Base-by-base conservation (phyloP, 257 asterid genomes). In the Solanum dulcamara region DNA sequence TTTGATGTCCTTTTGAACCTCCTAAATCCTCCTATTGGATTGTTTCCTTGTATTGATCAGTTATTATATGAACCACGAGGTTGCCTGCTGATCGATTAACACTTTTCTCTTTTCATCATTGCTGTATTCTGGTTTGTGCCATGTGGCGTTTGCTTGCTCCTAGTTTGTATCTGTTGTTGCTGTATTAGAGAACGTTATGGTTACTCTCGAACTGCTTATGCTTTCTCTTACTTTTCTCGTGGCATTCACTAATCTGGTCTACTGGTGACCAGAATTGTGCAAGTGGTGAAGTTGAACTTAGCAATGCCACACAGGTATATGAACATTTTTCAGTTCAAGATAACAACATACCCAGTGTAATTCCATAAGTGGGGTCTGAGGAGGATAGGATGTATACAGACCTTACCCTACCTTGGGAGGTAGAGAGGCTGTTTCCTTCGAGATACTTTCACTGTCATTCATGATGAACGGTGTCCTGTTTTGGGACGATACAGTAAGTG, bases 171-270 rank as follows among this genome's bases (percentile, higher is more conserved):
- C 81, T 95, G 91, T n/a, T 87, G 97, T 91, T 95, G 14, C 1
- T 57, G 66, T 15, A 9, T 13, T 57, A 85, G 87, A 26, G 79
- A 90, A 53, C 81, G 32, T 32, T 93, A 93, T 74, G 98, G 97
- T 89, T 93, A 93, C 88, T 93, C 98, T 30, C 89, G 85, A 88
- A 85, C 86, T 51, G 96, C 97, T 88, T 96, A 96, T 83, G 93
- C 88, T 94, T 53, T 96, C 97, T 15, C 83, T 94, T 38, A 68
- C 89, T 85, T 84, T 92, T 75, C 94, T 96, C 82, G 20, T 88
- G 1, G 70, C n/a, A 71, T 93, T 95, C 85, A 93, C 99, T 98
- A 96, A 81, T 95, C 99, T 9, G 99, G 98, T 17, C 99, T 98
- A 0, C 84, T 85, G 91, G 98, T 96, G 88, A 89, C 26, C 85